Percentiles rank a stretch among this genome's conserved stretches.
These are phyloP conservation scores for Hamamelis virginiana DNA, from an alignment of 164 flowering plant genomes.

Conservation along the genomic window DNA sequence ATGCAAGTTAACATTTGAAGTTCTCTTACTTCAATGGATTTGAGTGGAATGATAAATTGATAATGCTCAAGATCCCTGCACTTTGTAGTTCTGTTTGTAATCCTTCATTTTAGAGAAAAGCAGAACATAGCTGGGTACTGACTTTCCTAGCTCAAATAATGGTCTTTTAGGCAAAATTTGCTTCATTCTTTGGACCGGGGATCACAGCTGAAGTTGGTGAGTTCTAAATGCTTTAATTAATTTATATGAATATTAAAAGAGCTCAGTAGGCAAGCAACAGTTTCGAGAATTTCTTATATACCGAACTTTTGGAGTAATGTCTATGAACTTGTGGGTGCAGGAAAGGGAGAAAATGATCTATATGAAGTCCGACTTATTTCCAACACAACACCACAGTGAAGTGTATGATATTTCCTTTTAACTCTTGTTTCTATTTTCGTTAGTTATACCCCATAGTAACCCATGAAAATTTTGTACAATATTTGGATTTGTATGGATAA, in stretches of 20 bases:
- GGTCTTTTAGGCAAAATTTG: conserved; percentile 67
- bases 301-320: background rate
- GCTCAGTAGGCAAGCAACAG: background rate
- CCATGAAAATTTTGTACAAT: conserved; percentile 12
- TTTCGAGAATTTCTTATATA: background rate
- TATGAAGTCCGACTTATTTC: conserved; percentile 87
- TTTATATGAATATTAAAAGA: background rate
- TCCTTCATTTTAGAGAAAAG: no score
- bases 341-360: conserved; percentile 49
- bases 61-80: background rate
- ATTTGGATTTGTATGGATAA: conserved; percentile 2
- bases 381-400: conserved; percentile 32
- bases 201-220: conserved; percentile 86
- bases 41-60: no score
- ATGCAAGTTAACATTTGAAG: background rate
- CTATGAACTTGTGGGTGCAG: conserved; percentile 41
- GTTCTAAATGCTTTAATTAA: conserved; percentile 19
- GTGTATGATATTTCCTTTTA: conserved; percentile 5
- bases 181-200: conserved; percentile 97
- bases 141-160: background rate
- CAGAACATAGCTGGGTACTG: background rate
- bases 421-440: background rate
- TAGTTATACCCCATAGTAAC: no score
- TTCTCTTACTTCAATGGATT: no score
- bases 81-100: no score